Evolutionary conservation across 225 moss, liverwort and hornwort genomes (phyloP).

Genomic region (Thuidium tamariscinum): DNA sequence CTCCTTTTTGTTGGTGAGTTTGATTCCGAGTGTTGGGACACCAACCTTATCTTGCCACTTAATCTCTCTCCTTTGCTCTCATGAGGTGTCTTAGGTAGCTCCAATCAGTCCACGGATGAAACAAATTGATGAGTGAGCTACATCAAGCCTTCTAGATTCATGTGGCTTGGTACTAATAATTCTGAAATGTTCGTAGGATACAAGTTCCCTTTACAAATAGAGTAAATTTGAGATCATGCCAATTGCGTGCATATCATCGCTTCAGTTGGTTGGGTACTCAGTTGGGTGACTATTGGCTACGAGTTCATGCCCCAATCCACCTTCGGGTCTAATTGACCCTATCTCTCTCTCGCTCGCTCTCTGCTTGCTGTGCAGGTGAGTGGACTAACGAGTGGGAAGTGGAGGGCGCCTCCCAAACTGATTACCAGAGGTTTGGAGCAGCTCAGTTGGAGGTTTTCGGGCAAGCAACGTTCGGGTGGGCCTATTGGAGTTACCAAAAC

Average conservation of each 20-base stretch:
- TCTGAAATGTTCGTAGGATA: background rate
- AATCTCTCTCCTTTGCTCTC: background rate
- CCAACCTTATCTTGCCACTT: background rate
- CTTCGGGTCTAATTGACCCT: background rate
- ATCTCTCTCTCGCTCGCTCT: background rate
- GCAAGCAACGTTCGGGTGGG: constrained; percentile 31
- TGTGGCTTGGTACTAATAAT: background rate
- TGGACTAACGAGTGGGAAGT: constrained; percentile 50
- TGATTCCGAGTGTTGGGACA: too few species aligned
- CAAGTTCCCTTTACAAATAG: background rate
- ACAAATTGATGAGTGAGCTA: background rate
- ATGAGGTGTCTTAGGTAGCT: background rate
- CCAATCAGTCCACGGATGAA: background rate
- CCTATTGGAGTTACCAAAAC: constrained; percentile 29
- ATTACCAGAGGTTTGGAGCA: constrained; percentile 29
- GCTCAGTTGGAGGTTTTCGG: constrained; percentile 30
- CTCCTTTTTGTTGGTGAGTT: constrained; percentile 27
- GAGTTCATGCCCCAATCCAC: background rate
- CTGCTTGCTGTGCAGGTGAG: constrained; percentile 6
- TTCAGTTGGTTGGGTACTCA: background rate
- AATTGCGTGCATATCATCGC: background rate
- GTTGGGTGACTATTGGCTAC: background rate
- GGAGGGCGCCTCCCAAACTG: constrained; percentile 7
- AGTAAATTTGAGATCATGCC: background rate
- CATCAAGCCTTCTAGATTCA: fast-evolving